Base-by-base conservation (phyloP, 176 grass and related monocot genomes). In the Carex cristatella region DNA sequence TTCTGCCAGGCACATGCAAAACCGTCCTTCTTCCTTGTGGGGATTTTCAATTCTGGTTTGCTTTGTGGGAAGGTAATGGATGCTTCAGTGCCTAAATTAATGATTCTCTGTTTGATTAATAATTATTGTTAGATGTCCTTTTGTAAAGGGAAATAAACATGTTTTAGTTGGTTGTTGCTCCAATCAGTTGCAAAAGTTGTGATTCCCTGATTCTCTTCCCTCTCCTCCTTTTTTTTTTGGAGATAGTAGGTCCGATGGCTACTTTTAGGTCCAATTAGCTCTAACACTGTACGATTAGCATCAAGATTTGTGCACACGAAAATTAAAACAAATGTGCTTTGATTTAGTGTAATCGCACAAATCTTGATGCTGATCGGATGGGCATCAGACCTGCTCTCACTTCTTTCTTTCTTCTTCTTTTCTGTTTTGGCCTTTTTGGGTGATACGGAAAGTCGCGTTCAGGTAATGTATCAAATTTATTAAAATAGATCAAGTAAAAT, bases 1-100 rank as follows among this genome's bases (percentile, higher is more conserved):
- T 11, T 30, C 48, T 70, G 83, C 5, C 35, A 59, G 15, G 84
- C 84, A 85, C 84, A 85, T 85, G 84, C 71, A 85, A 51, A 78
- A 61, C 16, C 33, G 56, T 65, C 60, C n/a, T 79, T 76, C 12
- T 76, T 76, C 48, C 48, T 55, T 13, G 71, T 15, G 38, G 14
- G 44, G 40, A 84, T 71, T 73, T 9, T 51, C 48, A 51, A 11
- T 10, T 51, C 30, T 44, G 23, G 23, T 12, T 74, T 49, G 71
- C 54, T 85, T 78, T 33, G 37, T 69, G 81, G 10, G 61, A 40
- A 69, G 81, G 23, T 83, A 83, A 83, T 69, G 62, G 62, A 66
- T 78, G 49, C 27, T 35, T 78, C 2, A 57, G 57, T 78, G 10
- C 51, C 48, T 78, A 57, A 78, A 78, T 16, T 16, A 51, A 78